These are phyloP conservation scores for Massariosphaeria phaeospora DNA, from an alignment of 495 filamentous ascomycete species.

Conservation along the genomic window DNA sequence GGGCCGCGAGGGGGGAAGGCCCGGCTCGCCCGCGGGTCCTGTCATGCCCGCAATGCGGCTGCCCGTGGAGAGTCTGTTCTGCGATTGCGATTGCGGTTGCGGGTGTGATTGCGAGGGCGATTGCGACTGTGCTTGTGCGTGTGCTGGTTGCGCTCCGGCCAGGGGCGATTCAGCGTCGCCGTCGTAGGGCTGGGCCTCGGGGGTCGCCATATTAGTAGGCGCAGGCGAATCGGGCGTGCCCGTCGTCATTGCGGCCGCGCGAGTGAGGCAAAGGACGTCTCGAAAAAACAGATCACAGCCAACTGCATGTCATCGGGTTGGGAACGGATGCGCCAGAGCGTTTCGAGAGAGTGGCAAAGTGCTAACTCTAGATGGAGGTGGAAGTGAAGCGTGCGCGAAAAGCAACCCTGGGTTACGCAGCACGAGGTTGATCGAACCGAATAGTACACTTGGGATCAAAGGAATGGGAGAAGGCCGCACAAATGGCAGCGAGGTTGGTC, in stretches of 20 bases:
- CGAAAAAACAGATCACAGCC: slow-evolving; percentile 12
- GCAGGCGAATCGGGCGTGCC: slow-evolving; percentile 6
- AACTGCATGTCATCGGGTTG: slow-evolving; percentile 27
- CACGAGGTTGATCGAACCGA: background rate
- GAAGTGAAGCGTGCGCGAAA: slow-evolving; percentile 27
- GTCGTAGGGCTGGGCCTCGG: no score
- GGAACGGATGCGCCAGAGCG: background rate
- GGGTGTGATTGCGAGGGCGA: no score
- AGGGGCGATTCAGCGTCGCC: no score
- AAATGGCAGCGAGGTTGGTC: no score
- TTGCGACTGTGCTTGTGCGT: no score
- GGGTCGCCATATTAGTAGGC: slow-evolving; percentile 30
- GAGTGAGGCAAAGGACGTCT: slow-evolving; percentile 22
- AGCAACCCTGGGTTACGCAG: background rate
- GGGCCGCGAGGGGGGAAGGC: slow-evolving; percentile 41
- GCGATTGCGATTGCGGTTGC: slow-evolving; percentile 4
- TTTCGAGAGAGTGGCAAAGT: slow-evolving; percentile 12
- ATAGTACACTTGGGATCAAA: background rate
- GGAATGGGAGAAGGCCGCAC: background rate
- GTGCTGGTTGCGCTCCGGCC: no score
- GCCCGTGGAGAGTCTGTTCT: slow-evolving; percentile 22
- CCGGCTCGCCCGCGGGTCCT: slow-evolving; percentile 45
- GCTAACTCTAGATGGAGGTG: background rate
- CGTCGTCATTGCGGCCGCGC: slow-evolving; percentile 25
- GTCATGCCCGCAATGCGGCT: slow-evolving; percentile 37